Conservation (phyloP, 805 yeast genomes). For the Suhomyces pyralidae region DNA sequence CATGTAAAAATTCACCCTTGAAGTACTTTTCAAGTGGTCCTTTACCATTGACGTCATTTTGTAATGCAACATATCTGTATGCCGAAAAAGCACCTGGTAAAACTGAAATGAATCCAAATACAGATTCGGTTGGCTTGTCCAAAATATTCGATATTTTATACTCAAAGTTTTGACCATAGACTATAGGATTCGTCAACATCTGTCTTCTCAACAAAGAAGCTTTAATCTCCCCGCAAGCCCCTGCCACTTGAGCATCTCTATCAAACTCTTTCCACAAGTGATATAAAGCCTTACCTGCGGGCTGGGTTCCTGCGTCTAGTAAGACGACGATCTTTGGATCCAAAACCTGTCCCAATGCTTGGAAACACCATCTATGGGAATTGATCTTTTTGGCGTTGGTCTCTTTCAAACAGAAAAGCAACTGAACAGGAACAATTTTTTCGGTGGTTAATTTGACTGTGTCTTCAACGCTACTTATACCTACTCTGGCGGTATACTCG, state of each 20-base stretch:
- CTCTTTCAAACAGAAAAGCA: constrained; percentile 60
- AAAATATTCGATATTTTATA: constrained; percentile 65
- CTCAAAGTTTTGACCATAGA: constrained; percentile 65
- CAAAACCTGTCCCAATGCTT: constrained; percentile 56
- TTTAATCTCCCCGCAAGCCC: constrained; percentile 71
- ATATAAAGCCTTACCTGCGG: constrained; percentile 53
- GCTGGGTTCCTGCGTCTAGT: constrained; percentile 66
- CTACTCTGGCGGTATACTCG: constrained; percentile 63
- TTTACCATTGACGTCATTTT: constrained; percentile 49
- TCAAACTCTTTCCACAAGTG: constrained; percentile 64
- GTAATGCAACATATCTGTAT: constrained; percentile 56
- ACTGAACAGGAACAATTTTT: constrained; percentile 60
- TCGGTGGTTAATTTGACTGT: constrained; percentile 52
- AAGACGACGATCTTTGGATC: constrained; percentile 57
- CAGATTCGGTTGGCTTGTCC: constrained; percentile 64
- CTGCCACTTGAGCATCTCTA: constrained; percentile 57
- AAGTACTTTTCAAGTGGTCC: constrained; percentile 66
- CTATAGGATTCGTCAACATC: constrained; percentile 55
- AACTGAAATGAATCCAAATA: constrained; percentile 62
- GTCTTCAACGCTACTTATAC: constrained; percentile 45
- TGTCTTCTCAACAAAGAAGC: constrained; percentile 50
- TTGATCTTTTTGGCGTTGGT: constrained; percentile 62
- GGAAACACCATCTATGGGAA: constrained; percentile 69
- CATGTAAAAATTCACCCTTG: constrained; percentile 60
- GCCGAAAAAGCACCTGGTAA: constrained; percentile 72